Base-by-base conservation (phyloP, 1,139 yeast genomes). In the Blastobotrys capitulatus region DNA sequence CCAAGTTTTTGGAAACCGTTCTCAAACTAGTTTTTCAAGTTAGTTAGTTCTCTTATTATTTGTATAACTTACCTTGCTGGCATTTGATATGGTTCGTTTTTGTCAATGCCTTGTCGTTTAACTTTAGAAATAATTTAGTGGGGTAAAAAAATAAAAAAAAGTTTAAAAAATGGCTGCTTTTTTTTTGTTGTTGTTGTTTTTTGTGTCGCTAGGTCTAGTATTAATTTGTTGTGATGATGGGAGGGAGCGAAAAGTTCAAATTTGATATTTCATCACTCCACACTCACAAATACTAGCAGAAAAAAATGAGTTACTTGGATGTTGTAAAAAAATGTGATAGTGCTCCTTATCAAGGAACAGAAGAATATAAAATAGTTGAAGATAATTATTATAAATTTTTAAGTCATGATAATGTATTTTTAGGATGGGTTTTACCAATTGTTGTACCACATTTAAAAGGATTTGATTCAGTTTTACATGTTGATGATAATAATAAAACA, bases 351-450 rank as follows among this genome's bases (percentile, higher is more conserved):
- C 45, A 42, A 1, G 46, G 49, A 9, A 50, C 46, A 13, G 15
- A 31, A 2, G 50, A 20, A 10, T 48, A 43, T 29, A 31, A 36
- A 5, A 29, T 12, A 1, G 61, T 58, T 13, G 53, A 52, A 2
- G 46, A 57, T 5, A 58, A 58, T 12, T 69, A 72, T 46, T 77
- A 71, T 57, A 60, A 54, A 16, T 70, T 83, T 7, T 34, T 63
- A 1, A 69, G 85, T 0, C 86, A 82, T 55, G 83, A 80, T 52
- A 76, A 74, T 1, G 60, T 65, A 0, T 59, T 66, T 3, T 60
- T 86, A 9, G 95, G 95, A 0, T 76, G 72, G 54, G 60, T 86
- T 5, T 65, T 78, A 1, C 72, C 74, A 0, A 48, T 63, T 0
- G 78, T 82, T 6, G 86, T 77, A 0, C 48, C 57, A 1, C 61